A percentile compares a stretch with the other conserved stretches of the same genome.
These are phyloP conservation scores for Fusarium brachygibbosum DNA, from an alignment of 2,329 filamentous ascomycete species.

Conservation along the genomic window DNA sequence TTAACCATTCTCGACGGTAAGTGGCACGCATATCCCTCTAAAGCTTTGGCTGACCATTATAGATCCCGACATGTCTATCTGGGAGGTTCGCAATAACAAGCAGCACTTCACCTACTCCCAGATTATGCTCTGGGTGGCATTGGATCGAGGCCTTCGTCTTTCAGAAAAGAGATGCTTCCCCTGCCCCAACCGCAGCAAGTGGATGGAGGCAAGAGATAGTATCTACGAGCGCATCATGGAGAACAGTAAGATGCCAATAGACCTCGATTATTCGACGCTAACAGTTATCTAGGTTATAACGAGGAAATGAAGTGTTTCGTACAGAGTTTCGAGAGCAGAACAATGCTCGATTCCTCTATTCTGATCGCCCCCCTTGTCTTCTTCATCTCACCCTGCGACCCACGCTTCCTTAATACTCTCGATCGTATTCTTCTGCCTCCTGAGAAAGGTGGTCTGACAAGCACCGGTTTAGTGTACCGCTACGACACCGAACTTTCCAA, in stretches of 20 bases:
- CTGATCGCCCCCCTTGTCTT: constrained; percentile 84
- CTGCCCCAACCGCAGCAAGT: constrained; percentile 76
- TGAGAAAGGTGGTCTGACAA: constrained; percentile 81
- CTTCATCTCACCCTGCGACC: constrained; percentile 83
- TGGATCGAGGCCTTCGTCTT: constrained; percentile 80
- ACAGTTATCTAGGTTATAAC: constrained; percentile 71
- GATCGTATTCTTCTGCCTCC: constrained; percentile 78
- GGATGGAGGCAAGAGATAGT: constrained; percentile 74
- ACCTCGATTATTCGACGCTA: background rate
- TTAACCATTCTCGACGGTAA: constrained; percentile 73
- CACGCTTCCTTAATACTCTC: constrained; percentile 78
- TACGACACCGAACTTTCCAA: constrained; percentile 78
- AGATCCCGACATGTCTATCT: constrained; percentile 85
- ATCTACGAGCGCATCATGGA: constrained; percentile 84
- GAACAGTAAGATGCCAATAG: constrained; percentile 61
- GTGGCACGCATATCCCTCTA: background rate
- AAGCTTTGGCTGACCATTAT: background rate
- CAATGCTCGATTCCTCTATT: constrained; percentile 79
- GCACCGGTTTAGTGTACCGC: constrained; percentile 80
- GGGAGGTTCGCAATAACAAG: constrained; percentile 82
- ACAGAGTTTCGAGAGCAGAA: constrained; percentile 80
- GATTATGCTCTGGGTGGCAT: constrained; percentile 85
- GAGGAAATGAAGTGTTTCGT: constrained; percentile 76
- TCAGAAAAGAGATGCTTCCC: constrained; percentile 82
- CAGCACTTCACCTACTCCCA: constrained; percentile 87